Base-by-base conservation (phyloP, 1,284 basidiomycete genomes). In the Fomitopsis palustris region DNA sequence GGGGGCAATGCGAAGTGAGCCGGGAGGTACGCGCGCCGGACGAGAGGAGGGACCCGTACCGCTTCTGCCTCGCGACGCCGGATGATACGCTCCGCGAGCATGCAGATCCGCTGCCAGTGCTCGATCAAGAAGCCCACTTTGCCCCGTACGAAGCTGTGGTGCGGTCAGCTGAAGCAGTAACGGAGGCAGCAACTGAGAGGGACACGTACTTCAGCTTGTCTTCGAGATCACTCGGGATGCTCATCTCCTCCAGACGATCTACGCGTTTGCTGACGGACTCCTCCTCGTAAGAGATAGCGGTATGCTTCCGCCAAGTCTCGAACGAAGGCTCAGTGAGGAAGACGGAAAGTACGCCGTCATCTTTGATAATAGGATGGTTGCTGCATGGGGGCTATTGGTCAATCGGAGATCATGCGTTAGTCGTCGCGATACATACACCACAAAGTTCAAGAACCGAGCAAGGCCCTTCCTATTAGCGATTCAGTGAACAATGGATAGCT, bases 301-400 rank as follows among this genome's bases (percentile, higher is more conserved):
- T 80, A 56, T 87, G 82, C 69, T 93, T 95, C 47, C 93, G 81
- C 94, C 94, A 96, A 52, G 80, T 77, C 70, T 96, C 94, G 64
- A 96, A 90, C 6, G 89, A 88, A 0, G 85, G 80, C 67, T 93
- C 91, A 1, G 87, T 85, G 21, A 96, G 77, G 75, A 98, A 98
- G 0, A 86, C 86, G 6, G 84, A 79, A 4, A 98, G 78, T 6
- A 96, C 77, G 10, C 88, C 92, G 63, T 98, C 95, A 21, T 91
- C 88, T 69, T 88, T 91, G 61, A 97, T 82, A 29, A 95, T 82
- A 0, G 95, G 95, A 68, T 98, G 95, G 64, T 96, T 96, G 64
- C 91, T 93, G 61, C n/a, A 14, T 47, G 33, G 0, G 16, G 31
- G 19, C 29, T n/a, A 35, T 25, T 14, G 5, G 1, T 60, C 5